These are phyloP conservation scores for Onygenales sp. DNA, from an alignment of 2,329 filamentous ascomycete genomes.

Conservation along the genomic window DNA sequence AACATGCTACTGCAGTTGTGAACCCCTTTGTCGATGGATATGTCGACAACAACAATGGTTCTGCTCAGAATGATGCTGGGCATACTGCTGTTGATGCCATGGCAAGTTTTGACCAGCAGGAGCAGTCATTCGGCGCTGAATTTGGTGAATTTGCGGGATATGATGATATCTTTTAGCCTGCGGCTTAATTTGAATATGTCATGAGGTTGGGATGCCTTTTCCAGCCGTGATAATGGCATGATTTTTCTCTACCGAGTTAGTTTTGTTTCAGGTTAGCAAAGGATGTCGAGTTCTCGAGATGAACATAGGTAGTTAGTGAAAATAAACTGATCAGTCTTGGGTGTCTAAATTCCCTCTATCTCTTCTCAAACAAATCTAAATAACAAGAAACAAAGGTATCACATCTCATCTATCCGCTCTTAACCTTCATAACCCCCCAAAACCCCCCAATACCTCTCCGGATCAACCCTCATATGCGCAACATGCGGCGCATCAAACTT, in stretches of 20 bases:
- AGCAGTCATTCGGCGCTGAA: neutral
- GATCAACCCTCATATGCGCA: conserved; percentile 29
- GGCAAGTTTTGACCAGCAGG: neutral
- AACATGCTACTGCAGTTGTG: neutral
- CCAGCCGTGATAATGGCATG: too few relatives aligned
- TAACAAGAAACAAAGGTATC: neutral
- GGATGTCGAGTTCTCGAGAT: too few relatives aligned
- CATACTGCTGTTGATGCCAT: neutral
- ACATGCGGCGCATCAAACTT: conserved; percentile 32
- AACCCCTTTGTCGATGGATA: neutral
- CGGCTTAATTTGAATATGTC: neutral
- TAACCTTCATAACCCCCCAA: conserved; percentile 6
- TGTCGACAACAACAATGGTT: neutral
- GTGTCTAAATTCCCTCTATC: neutral
- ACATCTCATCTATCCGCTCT: neutral
- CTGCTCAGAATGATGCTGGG: too few relatives aligned
- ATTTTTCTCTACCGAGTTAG: too few relatives aligned
- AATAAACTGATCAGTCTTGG: neutral
- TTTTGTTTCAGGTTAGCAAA: too few relatives aligned
- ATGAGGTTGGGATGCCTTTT: too few relatives aligned
- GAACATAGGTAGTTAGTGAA: too few relatives aligned
- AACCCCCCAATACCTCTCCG: conserved; percentile 31
- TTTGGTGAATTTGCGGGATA: neutral
- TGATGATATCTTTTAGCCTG: neutral
- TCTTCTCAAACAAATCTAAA: neutral